Conservation (phyloP, 179 eudicot species). For the Spinacia oleracea region DNA sequence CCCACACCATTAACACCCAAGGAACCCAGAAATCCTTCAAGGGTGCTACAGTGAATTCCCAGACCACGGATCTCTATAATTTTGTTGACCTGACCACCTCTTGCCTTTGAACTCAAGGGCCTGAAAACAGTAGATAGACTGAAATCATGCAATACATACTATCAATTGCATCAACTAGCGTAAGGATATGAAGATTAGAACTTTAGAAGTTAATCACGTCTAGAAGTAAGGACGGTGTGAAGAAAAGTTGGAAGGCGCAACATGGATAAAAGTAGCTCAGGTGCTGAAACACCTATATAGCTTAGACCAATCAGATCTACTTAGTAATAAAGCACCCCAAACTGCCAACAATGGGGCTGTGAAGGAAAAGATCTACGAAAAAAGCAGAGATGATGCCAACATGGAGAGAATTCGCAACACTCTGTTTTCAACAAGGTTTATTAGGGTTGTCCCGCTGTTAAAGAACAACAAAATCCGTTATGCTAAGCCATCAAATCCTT, state of each 20-base stretch:
- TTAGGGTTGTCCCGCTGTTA: neutral
- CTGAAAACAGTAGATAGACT: slow-evolving; percentile 30
- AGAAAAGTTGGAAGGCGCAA: neutral
- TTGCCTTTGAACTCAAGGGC: slow-evolving; percentile 50
- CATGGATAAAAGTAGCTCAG: neutral
- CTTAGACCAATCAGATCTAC: neutral
- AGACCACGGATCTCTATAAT: slow-evolving; percentile 72
- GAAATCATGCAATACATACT: slow-evolving; percentile 8
- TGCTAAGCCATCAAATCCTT: neutral
- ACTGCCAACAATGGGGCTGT: neutral
- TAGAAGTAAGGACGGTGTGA: neutral
- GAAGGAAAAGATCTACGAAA: neutral
- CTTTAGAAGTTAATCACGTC: neutral
- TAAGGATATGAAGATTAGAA: neutral
- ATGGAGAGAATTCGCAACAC: neutral
- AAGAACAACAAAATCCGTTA: neutral
- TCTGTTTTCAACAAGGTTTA: neutral
- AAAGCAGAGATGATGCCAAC: neutral
- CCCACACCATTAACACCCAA: slow-evolving; percentile 29
- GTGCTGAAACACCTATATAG: neutral
- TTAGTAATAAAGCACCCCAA: neutral
- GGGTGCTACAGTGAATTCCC: slow-evolving; percentile 66
- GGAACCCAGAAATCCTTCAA: slow-evolving; percentile 42
- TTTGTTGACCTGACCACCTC: slow-evolving; percentile 77
- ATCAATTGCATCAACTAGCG: neutral